Base-by-base conservation (phyloP, 331 rosid genomes). In the Pyrus hybrid region DNA sequence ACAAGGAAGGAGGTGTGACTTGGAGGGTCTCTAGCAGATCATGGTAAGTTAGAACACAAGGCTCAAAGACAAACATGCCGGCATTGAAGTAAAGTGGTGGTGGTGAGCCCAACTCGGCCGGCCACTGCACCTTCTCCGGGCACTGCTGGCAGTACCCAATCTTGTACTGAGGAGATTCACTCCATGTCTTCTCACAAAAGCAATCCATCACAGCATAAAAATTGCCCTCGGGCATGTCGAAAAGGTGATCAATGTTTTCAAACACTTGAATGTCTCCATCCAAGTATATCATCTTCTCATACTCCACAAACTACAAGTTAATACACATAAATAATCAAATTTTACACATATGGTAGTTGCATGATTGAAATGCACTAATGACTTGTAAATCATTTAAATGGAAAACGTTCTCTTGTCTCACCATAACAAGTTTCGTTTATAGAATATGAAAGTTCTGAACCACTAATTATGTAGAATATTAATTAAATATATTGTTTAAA, bases 191-290 rank as follows among this genome's bases (percentile, higher is more conserved):
- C 72, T 86, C 90, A 45, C 90, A 86, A 66, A 81, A 86, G 83
- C 90, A 86, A 49, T 86, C 87, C 90, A 81, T 83, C 63, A 83
- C 89, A 28, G 89, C 89, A 32, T 86, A 86, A 3, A 86, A 83
- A 53, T 77, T 30, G 18, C 87, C 89, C 20, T 76, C 64, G 4
- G 87, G 77, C n/a, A 63, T 58, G 33, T 86, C 90, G 13, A 86
- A 86, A 4, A 86, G 74, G 60, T 83, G 82, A 67, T 86, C 90
- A 18, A 86, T 79, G 25, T 86, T 86, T 0, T 70, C 90, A 33
- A 78, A 86, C 23, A 83, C 90, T 76, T 86, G 86, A 21, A 86
- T 86, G 70, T 86, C 87, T 20, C 87, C 90, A 51, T 86, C 90
- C 76, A 86, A 72, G 80, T 86, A 86, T 17, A 83, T 63, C 87